Percentiles rank a stretch among this genome's conserved stretches.
These are phyloP conservation scores for Graphilbum sp. DNA, from an alignment of 2,329 filamentous ascomycete genomes.

Conservation along the genomic window DNA sequence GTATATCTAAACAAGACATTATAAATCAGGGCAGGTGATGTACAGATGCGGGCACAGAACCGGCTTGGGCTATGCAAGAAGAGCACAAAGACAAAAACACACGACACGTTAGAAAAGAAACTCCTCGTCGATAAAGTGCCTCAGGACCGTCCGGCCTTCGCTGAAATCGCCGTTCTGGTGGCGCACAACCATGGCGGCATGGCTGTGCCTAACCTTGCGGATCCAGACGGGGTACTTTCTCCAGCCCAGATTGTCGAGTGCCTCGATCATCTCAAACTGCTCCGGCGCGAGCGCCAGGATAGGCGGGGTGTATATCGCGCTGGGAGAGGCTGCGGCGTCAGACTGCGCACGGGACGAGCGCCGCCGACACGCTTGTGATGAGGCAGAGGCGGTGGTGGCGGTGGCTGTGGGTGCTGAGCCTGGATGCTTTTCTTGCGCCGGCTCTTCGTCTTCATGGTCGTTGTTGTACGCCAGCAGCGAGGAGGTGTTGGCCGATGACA, in stretches of 20 bases:
- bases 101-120: too few relatives aligned
- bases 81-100: too few relatives aligned
- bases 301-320: constrained; percentile 12
- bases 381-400: too few relatives aligned
- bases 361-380: not conserved
- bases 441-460: not conserved
- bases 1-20: too few relatives aligned
- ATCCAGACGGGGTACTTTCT: constrained; percentile 57
- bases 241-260: constrained; percentile 51
- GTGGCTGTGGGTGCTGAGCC: too few relatives aligned
- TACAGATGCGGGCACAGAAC: too few relatives aligned
- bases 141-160: constrained; percentile 63
- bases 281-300: constrained; percentile 61
- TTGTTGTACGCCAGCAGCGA: not conserved
- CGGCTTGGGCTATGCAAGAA: too few relatives aligned
- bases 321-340: not conserved
- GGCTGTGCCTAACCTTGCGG: constrained; percentile 60
- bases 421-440: not conserved
- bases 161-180: constrained; percentile 48
- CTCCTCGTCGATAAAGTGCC: constrained; percentile 64
- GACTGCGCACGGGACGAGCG: not conserved
- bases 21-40: too few relatives aligned
- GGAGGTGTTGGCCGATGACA: not conserved
- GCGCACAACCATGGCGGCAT: constrained; percentile 81
- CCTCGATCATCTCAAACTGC: constrained; percentile 75